Base-by-base conservation (phyloP, 2,329 filamentous ascomycete genomes). In the Fusarium napiforme region DNA sequence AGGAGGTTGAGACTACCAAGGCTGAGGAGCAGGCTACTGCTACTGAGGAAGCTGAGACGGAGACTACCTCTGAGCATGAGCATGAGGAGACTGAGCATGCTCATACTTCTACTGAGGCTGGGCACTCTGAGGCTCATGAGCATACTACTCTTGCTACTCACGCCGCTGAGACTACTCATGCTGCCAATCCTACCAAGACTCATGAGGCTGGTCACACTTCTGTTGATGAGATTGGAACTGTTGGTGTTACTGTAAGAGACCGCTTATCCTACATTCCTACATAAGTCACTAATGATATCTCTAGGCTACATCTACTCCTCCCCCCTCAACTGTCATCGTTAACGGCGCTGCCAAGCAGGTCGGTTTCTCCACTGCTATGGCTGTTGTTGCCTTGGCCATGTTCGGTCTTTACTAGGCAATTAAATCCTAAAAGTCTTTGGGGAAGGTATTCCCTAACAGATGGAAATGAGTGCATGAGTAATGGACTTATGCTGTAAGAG, bases 281-380 rank as follows among this genome's bases (percentile, higher is more conserved):
- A 30, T 5, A 9, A 37, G 16, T 37, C 9, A n/a, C 47, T 57
- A 53, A 75, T 23, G 19, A 32, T 8, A 4, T 19, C 7, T 9
- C 4, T 26, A 74, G 61, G 46, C 61, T 11, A 64, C 62, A 1
- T 40, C 69, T 1, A 63, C 72, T 19, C 57, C 72, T 9, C 15
- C 26, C 4, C 72, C 72, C 3, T 67, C 72, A 6, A 28, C 19
- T 4, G 62, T 75, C 10, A 28, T 53, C 4, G 59, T 64, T 9
- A 75, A 12, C 43, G 36, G 65, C 2, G 72, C 69, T 10, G 45
- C 59, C 14, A 75, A 73, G 56, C 60, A 75, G 4, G 58, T 61
- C 1, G 34, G 70, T 4, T 49, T 75, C 28, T 23, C 65, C 18
- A 46, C 49, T 21, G 64, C 62, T 5, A 32, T 73, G 14, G 37